phyloP scores from a whole-genome alignment of 2,329 filamentous ascomycete species.

The Xylaria sp. region DNA sequence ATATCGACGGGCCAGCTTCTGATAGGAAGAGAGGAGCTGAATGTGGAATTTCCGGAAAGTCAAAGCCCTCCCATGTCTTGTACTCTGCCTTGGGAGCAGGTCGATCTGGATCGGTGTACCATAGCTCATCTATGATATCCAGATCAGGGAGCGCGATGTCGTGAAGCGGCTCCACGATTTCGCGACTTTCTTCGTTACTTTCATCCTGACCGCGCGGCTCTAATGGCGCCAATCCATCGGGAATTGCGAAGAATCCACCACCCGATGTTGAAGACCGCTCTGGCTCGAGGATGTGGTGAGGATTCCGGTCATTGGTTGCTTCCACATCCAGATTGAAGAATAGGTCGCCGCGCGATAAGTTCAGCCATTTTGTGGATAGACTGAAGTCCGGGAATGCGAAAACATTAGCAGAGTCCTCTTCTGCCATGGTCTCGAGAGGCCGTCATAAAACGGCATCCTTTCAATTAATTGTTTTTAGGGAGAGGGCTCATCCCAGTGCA shows the following conservation, averaged over 20 bases:
- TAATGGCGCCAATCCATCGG: conserved; percentile 26
- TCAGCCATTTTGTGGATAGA: conserved; percentile 48
- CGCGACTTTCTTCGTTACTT: conserved; percentile 3
- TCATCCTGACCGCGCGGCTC: conserved; percentile 11
- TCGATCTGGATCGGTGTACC: conserved; percentile 40
- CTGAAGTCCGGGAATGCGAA: conserved; percentile 61
- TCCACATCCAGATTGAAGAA: conserved; percentile 43
- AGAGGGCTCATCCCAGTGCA: not conserved
- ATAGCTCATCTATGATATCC: conserved; percentile 39
- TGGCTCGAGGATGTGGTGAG: conserved; percentile 5
- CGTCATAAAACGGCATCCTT: conserved; percentile 14
- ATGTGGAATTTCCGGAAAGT: conserved; percentile 37
- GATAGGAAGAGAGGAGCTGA: conserved; percentile 53
- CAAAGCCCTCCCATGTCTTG: conserved; percentile 67
- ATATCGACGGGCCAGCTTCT: conserved; percentile 60
- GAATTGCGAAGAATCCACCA: conserved; percentile 43
- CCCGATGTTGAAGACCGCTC: conserved; percentile 12
- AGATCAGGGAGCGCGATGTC: conserved; percentile 24
- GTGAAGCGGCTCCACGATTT: conserved; percentile 22
- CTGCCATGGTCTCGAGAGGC: conserved; percentile 31
- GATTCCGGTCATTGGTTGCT: conserved; percentile 23
- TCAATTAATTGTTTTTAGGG: not conserved
- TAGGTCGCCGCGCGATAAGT: conserved; percentile 29
- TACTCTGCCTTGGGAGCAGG: conserved; percentile 38
- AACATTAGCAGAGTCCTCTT: conserved; percentile 46